Base-by-base conservation (phyloP, 2,329 filamentous ascomycete species). In the Microcera coccophila region DNA sequence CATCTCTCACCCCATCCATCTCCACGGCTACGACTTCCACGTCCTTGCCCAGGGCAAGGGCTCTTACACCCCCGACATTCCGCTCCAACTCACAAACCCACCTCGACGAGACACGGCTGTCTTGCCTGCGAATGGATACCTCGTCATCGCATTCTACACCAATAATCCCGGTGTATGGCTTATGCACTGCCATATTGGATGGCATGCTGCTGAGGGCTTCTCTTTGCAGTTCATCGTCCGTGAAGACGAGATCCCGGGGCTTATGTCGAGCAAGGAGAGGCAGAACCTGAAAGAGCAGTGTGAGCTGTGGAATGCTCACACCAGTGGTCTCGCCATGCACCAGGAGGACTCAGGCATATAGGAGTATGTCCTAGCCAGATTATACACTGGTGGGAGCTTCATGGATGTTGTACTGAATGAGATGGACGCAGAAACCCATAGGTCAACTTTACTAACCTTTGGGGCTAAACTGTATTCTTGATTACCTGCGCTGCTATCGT, bases 81-180 rank as follows among this genome's bases (percentile, higher is more conserved):
- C 19, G 10, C 14, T 54, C 1, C 43, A 56, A 14, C 43, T 40
- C 1, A 22, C 15, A 2, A 79, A 78, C 54, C 74, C 76, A 1
- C 68, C 72, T 19, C 71, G 76, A 9, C 68, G 76, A 26, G 75
- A 79, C 50, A 71, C 73, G 2, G 73, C 74, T 5, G 67, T 73
- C 48, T 63, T 79, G 3, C 68, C 67, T 1, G 55, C 54, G 1
- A 49, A 53, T 9, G 74, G 74, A 0, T 71, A 71, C 55, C 41
- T 76, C 3, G 69, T 75, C n/a, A 62, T 79, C 40, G 74, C 71
- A 2, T 73, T 75, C 48, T 60, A 72, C 52, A 66, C 68, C 0
- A 64, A 70, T 42, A 79, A 78, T 56, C 71, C 74, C 2, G 74
- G 74, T 1, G 60, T 62, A 0, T 76, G 73, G 73, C 56, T 73